A percentile compares a stretch with the other conserved stretches of the same genome.
phyloP scores from a whole-genome alignment of 495 filamentous ascomycete species.

The Lasiosphaeriaceae sp. region DNA sequence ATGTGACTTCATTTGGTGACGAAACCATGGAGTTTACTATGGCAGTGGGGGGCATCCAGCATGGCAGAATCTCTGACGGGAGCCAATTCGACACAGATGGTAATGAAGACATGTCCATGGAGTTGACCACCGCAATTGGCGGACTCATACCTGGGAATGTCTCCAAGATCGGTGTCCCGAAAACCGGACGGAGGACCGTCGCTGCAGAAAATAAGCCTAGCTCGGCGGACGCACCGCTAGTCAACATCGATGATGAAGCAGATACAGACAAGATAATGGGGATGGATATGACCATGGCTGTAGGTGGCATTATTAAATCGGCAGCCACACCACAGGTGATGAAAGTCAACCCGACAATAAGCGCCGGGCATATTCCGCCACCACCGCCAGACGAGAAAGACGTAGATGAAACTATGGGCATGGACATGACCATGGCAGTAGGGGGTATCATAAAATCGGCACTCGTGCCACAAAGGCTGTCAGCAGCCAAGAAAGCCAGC shows the following conservation, averaged over 20 bases:
- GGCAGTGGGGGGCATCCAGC: constrained; percentile 62
- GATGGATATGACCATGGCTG: constrained; percentile 72
- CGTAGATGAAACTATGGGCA: constrained; percentile 48
- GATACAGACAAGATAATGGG: constrained; percentile 31
- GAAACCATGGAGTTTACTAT: constrained; percentile 77
- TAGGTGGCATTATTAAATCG: constrained; percentile 59
- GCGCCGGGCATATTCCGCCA: constrained; percentile 19
- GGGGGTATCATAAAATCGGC: constrained; percentile 49
- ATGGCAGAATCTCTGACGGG: constrained; percentile 19
- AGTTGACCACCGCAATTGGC: constrained; percentile 71
- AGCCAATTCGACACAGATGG: constrained; percentile 29
- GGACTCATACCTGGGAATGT: constrained; percentile 50
- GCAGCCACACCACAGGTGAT: background rate
- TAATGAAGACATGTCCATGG: constrained; percentile 76
- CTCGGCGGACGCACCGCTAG: background rate
- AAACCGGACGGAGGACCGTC: constrained; percentile 27
- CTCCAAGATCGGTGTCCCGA: constrained; percentile 14
- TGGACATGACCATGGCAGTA: constrained; percentile 57
- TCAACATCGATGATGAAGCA: constrained; percentile 12
- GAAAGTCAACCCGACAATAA: too few relatives aligned
- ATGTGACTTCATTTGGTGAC: constrained; percentile 39
- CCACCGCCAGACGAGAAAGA: constrained; percentile 23
- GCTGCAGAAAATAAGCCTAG: background rate
- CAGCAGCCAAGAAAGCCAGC: constrained; percentile 42
- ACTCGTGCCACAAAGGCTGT: constrained; percentile 33